A percentile compares a stretch with the other conserved stretches of the same genome.
Conservation (phyloP, 1,139 yeast genomes). For the Lodderomyces beijingensis region DNA sequence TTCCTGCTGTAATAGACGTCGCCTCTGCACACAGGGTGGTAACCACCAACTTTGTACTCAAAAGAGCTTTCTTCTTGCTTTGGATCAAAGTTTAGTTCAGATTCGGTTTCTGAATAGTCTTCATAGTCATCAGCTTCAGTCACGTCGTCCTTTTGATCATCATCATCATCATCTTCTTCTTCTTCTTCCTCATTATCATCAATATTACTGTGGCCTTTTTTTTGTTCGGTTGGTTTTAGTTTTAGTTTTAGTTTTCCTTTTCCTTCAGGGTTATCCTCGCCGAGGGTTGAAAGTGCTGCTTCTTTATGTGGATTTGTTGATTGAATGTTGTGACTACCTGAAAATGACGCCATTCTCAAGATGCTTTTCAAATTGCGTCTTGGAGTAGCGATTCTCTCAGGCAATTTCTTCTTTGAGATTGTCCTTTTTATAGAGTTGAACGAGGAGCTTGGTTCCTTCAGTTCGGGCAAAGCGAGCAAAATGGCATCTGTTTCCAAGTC, state of each 20-base stretch:
- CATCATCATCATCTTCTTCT: conserved; percentile 7
- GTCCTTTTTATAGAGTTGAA: background rate
- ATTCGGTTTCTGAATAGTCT: conserved; percentile 8
- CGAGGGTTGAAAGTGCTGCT: background rate
- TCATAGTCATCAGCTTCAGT: conserved; percentile 9
- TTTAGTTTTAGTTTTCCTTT: too few relatives aligned
- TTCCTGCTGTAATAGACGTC: conserved; percentile 32
- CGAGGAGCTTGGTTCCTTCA: background rate
- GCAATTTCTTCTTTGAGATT: background rate
- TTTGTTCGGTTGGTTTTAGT: too few relatives aligned
- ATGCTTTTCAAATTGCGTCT: conserved; percentile 12
- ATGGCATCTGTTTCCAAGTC: conserved; percentile 8
- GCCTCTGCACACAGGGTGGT: conserved; percentile 39
- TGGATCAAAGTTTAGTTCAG: conserved; percentile 24
- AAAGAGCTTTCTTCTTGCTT: conserved; percentile 35
- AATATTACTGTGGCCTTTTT: too few relatives aligned
- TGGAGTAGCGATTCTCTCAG: conserved; percentile 3
- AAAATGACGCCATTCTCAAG: conserved; percentile 14
- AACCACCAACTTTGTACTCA: conserved; percentile 40
- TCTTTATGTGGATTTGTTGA: conserved; percentile 12
- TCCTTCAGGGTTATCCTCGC: background rate
- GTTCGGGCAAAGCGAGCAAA: conserved; percentile 1
- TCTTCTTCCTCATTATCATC: conserved; percentile 4
- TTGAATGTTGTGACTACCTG: conserved; percentile 9
- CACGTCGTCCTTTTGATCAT: conserved; percentile 1